Evolutionary conservation across 192 early-diverging fungal genomes (phyloP), one percentile per base, ranked within the genome.

Genomic region (Ambispora gerdemannii): DNA sequence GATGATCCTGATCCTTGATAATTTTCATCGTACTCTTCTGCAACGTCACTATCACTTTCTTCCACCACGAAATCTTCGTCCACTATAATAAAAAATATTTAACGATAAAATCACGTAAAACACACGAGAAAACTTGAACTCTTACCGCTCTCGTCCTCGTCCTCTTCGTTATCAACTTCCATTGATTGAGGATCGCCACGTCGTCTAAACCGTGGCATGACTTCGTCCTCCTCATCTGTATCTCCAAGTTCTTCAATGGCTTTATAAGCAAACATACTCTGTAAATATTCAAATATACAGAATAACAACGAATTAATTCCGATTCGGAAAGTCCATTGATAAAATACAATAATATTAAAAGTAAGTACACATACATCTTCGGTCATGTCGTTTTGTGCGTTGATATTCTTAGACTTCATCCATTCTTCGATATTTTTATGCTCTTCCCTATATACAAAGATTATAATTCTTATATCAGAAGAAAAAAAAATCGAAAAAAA

Each of bases 51-150:
- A 63, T 88, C 89, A 51, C 80, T 83, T 35, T 84, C 87, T 17
- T 76, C 83, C 0, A 88, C 91, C 2, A 87, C 84, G 82, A 94
- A 97, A 80, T 97, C 95, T 80, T 97, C 95, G 73, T 97, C 95
- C 55, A 87, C 85, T 86, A 73, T 52, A 63, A 66, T 19, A 43
- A 11, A 32, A 25, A 32, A 38, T 72, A 24, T 61, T 58, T n/a
- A n/a, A n/a, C n/a, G n/a, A n/a, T n/a, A 47, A 10, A 6, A 36
- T 10, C 0, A 61, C 24, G 47, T 51, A n/a, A 13, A 3, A 19
- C 7, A 50, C 7, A 43, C 0, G 13, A 59, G 10, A 70, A 59
- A 59, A 15, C 13, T 17, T 27, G 7, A 49, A 3, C 3, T 74
- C 80, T 78, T 79, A 82, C 82, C 81, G 69, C 84, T 89, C 43